Evolutionary conservation across 441 rosid species (phyloP).

Genomic region (Erysimum cheiri): DNA sequence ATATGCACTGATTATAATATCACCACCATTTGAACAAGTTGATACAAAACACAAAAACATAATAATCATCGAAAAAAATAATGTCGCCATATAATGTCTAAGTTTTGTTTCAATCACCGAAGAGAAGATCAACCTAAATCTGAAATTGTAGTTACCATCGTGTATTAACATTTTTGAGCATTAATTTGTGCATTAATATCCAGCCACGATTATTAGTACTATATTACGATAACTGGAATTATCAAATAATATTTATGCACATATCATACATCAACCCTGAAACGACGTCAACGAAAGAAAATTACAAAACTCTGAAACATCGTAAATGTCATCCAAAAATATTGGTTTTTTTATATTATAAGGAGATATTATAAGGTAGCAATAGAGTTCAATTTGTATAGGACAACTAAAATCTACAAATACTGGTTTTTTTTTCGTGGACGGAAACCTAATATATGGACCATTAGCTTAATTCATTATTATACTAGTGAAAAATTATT

Average conservation of each 20-base stretch:
- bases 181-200: background rate
- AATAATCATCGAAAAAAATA: background rate
- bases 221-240: background rate
- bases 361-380: background rate
- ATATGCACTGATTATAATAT: background rate
- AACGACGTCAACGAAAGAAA: background rate
- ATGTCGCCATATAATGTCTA: constrained; percentile 4
- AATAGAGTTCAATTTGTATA: constrained; percentile 33
- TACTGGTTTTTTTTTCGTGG: constrained; percentile 8
- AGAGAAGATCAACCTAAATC: background rate
- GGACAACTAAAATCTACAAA: constrained; percentile 18
- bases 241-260: too few species aligned
- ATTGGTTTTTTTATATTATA: background rate
- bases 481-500: background rate
- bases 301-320: too few species aligned
- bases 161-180: background rate
- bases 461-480: constrained; percentile 27
- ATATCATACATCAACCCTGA: too few species aligned
- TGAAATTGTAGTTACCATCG: background rate
- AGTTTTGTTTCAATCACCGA: too few species aligned
- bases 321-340: background rate
- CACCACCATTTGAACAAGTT: background rate
- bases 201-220: background rate
- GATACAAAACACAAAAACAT: background rate
- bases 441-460: constrained; percentile 32